phyloP scores from a whole-genome alignment of 2,329 filamentous ascomycete genomes.

The Alternaria rosae region DNA sequence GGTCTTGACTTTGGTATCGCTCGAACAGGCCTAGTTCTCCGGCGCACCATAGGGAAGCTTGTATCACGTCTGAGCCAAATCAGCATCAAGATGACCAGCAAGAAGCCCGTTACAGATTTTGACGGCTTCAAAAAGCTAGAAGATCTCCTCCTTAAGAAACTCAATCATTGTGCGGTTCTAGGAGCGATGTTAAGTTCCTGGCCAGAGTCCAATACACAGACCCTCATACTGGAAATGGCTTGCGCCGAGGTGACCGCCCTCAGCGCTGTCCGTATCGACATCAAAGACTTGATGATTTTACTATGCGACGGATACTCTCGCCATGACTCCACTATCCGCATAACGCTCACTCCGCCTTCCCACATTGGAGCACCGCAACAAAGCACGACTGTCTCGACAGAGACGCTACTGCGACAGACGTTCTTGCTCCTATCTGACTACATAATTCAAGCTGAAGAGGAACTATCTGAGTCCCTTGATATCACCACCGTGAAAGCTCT shows the following conservation, averaged over 20 bases:
- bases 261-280: neutral
- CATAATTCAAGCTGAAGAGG: neutral
- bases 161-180: too few relatives aligned
- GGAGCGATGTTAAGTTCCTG: too few relatives aligned
- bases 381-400: neutral
- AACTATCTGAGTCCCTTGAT: neutral
- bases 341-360: neutral
- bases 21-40: too few relatives aligned
- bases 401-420: neutral
- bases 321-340: neutral
- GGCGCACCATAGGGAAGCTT: too few relatives aligned
- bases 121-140: too few relatives aligned
- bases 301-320: neutral
- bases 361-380: neutral
- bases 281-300: neutral
- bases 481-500: neutral
- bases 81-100: too few relatives aligned
- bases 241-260: neutral
- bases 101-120: too few relatives aligned
- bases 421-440: neutral
- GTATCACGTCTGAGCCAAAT: too few relatives aligned
- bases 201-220: too few relatives aligned
- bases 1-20: too few relatives aligned
- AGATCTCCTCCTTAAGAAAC: too few relatives aligned
- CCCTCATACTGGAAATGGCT: too few relatives aligned